These are phyloP conservation scores for Trichoderma virens DNA, from an alignment of 495 filamentous ascomycete species.

Conservation along the genomic window DNA sequence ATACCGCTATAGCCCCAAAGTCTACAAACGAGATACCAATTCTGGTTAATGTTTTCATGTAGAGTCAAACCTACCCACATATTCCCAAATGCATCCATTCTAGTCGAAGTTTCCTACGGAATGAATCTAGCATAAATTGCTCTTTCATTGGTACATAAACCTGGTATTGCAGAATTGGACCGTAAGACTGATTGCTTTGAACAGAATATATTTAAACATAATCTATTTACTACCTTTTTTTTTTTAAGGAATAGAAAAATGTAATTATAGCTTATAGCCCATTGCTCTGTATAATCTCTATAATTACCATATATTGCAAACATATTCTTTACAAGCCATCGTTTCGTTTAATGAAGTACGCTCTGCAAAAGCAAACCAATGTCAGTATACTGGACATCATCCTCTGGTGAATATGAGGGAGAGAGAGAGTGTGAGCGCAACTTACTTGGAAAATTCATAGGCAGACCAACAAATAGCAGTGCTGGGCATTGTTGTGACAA, in stretches of 20 bases:
- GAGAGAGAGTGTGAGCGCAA: conserved; percentile 10
- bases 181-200: too few species aligned
- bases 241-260: not conserved
- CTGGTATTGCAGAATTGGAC: too few species aligned
- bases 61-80: too few species aligned
- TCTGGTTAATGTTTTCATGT: too few species aligned
- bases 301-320: not conserved
- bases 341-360: conserved; percentile 50
- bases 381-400: conserved; percentile 9
- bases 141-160: too few species aligned
- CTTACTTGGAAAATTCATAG: conserved; percentile 51
- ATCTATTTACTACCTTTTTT: not conserved
- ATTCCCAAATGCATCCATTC: too few species aligned
- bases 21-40: too few species aligned
- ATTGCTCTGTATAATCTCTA: not conserved
- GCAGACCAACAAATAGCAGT: conserved; percentile 97
- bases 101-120: too few species aligned
- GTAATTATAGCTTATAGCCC: conserved; percentile 4
- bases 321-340: conserved; percentile 16
- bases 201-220: not conserved
- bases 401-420: not conserved
- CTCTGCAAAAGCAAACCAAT: conserved; percentile 27
- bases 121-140: too few species aligned
- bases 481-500: conserved; percentile 95
- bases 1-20: too few species aligned